Conservation (phyloP, 345 rosid species). For the Barbarea vulgaris region DNA sequence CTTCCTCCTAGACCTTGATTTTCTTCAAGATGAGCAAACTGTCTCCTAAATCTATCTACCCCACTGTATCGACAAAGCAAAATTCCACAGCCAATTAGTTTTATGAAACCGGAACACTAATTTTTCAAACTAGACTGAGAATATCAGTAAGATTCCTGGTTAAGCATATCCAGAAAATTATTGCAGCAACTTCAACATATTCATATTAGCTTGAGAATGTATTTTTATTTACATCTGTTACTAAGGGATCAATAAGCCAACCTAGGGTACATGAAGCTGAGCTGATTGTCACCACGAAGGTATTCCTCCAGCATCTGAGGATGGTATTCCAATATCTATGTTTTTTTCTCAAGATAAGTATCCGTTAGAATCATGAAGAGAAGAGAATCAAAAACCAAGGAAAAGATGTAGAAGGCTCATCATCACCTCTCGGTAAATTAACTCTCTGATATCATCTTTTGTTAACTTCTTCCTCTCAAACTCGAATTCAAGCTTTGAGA, state of each 20-base stretch:
- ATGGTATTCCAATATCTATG: slow-evolving; percentile 93
- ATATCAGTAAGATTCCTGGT: background rate
- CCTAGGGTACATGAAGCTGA: slow-evolving; percentile 99
- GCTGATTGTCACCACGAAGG: slow-evolving; percentile 84
- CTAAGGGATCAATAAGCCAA: slow-evolving; percentile 18
- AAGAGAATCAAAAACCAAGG: slow-evolving; percentile 18
- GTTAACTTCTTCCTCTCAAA: slow-evolving; percentile 91
- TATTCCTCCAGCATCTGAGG: slow-evolving; percentile 96
- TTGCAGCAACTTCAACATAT: background rate
- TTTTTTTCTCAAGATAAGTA: background rate
- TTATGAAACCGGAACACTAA: background rate
- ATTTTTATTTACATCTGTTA: background rate
- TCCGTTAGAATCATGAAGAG: slow-evolving; percentile 16
- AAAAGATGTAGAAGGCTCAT: slow-evolving; percentile 30
- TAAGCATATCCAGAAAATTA: background rate
- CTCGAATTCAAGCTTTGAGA: slow-evolving; percentile 93
- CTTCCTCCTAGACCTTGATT: slow-evolving; percentile 73
- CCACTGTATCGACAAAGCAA: slow-evolving; percentile 54
- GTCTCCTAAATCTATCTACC: slow-evolving; percentile 93
- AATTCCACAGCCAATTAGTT: background rate
- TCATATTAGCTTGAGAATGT: slow-evolving; percentile 9
- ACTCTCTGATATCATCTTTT: slow-evolving; percentile 90
- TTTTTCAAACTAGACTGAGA: background rate
- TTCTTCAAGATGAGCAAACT: slow-evolving; percentile 97
- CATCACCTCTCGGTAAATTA: slow-evolving; percentile 88